phyloP scores from a whole-genome alignment of 768 basidiomycete species.

The Pulveroboletus sp. region DNA sequence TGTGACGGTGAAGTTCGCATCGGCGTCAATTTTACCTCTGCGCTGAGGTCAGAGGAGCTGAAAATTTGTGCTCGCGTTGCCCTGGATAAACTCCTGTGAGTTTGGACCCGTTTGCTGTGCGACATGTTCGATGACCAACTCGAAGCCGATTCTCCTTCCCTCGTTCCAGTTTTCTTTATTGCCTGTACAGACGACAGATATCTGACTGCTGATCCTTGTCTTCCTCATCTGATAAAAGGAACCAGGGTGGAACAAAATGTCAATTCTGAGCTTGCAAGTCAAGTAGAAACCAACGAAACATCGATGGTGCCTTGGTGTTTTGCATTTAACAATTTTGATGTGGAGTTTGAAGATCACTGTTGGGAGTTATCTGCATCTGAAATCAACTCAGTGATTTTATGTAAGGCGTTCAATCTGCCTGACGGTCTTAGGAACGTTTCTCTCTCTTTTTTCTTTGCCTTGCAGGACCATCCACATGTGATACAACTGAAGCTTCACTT shows the following conservation, averaged over 20 bases:
- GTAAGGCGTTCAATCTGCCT: neutral
- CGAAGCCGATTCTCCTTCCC: no score
- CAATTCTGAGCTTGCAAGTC: neutral
- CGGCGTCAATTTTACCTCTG: conserved; percentile 14
- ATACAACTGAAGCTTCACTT: conserved; percentile 13
- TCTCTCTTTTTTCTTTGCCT: no score
- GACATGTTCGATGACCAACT: neutral
- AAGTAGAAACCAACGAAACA: neutral
- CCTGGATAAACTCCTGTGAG: conserved; percentile 21
- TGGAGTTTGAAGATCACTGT: conserved; percentile 2
- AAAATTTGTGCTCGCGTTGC: conserved; percentile 10
- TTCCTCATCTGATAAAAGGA: conserved; percentile 10
- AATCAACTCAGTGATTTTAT: conserved; percentile 5
- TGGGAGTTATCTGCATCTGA: conserved; percentile 5
- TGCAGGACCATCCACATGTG: conserved; percentile 13
- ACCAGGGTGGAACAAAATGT: neutral
- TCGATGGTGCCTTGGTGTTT: conserved; percentile 1
- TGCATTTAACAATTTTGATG: conserved; percentile 13
- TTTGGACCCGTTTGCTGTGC: no score
- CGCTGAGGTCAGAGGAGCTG: conserved; percentile 3
- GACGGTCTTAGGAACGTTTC: neutral
- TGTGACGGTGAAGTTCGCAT: conserved; percentile 20
- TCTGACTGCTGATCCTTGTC: conserved; percentile 11
- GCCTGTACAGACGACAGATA: conserved; percentile 14
- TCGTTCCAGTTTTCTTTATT: conserved; percentile 17